A percentile compares a stretch with the other conserved stretches of the same genome.
These are phyloP conservation scores for Phaeosphaeriaceae sp. DNA, from an alignment of 2,329 filamentous ascomycete species.

Conservation along the genomic window DNA sequence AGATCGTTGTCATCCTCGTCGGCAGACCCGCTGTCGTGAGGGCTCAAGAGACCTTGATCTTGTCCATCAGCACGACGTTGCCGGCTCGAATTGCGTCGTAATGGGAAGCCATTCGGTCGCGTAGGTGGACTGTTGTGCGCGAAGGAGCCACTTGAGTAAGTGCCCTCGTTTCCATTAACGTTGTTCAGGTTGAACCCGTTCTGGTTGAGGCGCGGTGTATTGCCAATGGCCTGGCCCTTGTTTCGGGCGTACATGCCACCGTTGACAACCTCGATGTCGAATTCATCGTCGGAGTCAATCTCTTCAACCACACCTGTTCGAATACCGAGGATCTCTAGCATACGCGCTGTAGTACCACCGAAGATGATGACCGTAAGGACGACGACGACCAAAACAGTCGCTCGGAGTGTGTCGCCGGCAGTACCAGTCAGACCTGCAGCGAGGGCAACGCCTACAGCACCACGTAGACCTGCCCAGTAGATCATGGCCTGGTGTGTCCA, in stretches of 20 bases:
- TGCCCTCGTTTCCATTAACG: slow-evolving; percentile 61
- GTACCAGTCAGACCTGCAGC: slow-evolving; percentile 86
- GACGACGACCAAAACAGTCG: slow-evolving; percentile 96
- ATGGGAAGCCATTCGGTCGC: slow-evolving; percentile 52
- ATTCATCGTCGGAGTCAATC: slow-evolving; percentile 96
- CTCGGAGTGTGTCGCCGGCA: slow-evolving; percentile 83
- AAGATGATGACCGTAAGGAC: slow-evolving; percentile 99
- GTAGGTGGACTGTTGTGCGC: slow-evolving; percentile 59
- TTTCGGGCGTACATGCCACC: slow-evolving; percentile 82
- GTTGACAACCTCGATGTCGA: slow-evolving; percentile 82
- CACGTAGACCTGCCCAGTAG: slow-evolving; percentile 97
- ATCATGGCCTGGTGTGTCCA: slow-evolving; percentile 99
- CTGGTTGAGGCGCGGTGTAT: slow-evolving; percentile 67
- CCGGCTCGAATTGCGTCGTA: slow-evolving; percentile 62
- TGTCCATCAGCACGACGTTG: slow-evolving; percentile 56
- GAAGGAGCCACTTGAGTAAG: slow-evolving; percentile 65
- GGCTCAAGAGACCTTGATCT: slow-evolving; percentile 64
- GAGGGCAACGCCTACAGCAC: slow-evolving; percentile 92
- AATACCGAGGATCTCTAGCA: slow-evolving; percentile 98
- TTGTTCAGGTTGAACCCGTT: slow-evolving; percentile 65
- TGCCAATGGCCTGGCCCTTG: slow-evolving; percentile 77
- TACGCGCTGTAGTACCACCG: slow-evolving; percentile 93
- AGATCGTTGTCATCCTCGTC: slow-evolving; percentile 64
- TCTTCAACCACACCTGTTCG: slow-evolving; percentile 96
- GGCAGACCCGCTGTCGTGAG: slow-evolving; percentile 57